phyloP scores from a whole-genome alignment of 495 filamentous ascomycete species.

The Hypoxylon trugodes region DNA sequence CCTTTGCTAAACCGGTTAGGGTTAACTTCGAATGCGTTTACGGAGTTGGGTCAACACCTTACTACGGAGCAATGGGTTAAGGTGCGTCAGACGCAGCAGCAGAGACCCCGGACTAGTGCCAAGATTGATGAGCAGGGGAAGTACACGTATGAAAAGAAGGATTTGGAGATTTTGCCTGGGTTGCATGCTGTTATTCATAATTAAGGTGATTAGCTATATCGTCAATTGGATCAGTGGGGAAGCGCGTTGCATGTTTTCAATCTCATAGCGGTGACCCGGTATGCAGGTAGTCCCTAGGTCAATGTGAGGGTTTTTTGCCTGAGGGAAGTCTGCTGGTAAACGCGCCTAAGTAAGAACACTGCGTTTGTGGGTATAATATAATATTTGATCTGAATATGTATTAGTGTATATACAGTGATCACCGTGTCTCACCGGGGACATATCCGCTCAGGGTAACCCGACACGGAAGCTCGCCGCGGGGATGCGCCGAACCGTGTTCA shows the following conservation, averaged over 20 bases:
- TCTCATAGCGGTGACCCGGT: too few relatives aligned
- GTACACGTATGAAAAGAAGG: conserved; percentile 49
- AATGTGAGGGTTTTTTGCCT: too few relatives aligned
- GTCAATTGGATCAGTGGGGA: too few relatives aligned
- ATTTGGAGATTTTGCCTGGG: conserved; percentile 59
- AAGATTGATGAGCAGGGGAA: conserved; percentile 50
- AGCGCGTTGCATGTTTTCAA: too few relatives aligned
- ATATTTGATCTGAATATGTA: background rate
- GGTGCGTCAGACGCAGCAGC: conserved; percentile 50
- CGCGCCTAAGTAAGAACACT: too few relatives aligned
- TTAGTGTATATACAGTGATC: background rate
- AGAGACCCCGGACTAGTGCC: conserved; percentile 51
- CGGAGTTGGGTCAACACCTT: conserved; percentile 44
- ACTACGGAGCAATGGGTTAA: conserved; percentile 51
- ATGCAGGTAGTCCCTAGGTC: too few relatives aligned
- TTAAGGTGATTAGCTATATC: conserved; percentile 32
- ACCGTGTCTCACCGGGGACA: conserved; percentile 3
- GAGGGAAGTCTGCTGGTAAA: too few relatives aligned
- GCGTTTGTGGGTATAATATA: background rate
- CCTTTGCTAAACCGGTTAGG: conserved; percentile 54
- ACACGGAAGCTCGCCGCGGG: conserved; percentile 39
- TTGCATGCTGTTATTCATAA: conserved; percentile 56
- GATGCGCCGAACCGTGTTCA: conserved; percentile 40
- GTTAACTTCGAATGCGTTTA: conserved; percentile 44
- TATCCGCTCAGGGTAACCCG: conserved; percentile 37